Conservation (phyloP, 768 basidiomycete genomes). For the Termitomyces sp. region DNA sequence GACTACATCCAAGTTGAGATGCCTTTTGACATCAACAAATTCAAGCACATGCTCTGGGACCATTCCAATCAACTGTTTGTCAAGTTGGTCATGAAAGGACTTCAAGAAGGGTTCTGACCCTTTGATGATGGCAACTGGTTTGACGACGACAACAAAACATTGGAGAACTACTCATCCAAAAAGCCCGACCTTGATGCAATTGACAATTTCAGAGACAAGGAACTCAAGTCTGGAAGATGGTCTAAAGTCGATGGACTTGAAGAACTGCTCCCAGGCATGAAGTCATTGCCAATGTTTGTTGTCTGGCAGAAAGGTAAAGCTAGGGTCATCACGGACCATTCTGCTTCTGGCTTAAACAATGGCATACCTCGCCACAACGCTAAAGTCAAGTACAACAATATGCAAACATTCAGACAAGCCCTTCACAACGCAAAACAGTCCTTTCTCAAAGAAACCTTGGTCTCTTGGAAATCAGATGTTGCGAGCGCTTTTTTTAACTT, state of each 20-base stretch:
- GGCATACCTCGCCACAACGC: neutral
- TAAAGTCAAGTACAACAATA: conserved; percentile 7
- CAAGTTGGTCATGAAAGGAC: conserved; percentile 14
- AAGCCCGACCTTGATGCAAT: neutral
- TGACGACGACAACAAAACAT: neutral
- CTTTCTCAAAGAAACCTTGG: conserved; percentile 14
- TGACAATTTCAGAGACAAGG: conserved; percentile 5
- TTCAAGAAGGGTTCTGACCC: conserved; percentile 22
- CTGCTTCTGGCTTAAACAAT: conserved; percentile 4
- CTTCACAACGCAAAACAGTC: conserved; percentile 6
- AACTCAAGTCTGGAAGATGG: conserved; percentile 13
- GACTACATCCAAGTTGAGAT: conserved; percentile 17
- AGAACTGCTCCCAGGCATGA: conserved; percentile 20
- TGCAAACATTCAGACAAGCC: conserved; percentile 1
- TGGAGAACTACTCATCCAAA: conserved; percentile 8
- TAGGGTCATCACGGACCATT: conserved; percentile 12
- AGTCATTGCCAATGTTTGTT: conserved; percentile 18
- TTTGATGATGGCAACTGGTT: conserved; percentile 19
- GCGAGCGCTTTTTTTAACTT: conserved; percentile 24
- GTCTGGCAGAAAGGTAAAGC: conserved; percentile 22
- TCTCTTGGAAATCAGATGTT: conserved; percentile 23
- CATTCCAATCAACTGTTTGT: conserved; percentile 26
- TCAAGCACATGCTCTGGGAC: conserved; percentile 13
- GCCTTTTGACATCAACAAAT: conserved; percentile 19
- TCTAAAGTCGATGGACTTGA: neutral